These are phyloP conservation scores for Arabis alpina DNA, from an alignment of 345 rosid genomes.

Conservation along the genomic window DNA sequence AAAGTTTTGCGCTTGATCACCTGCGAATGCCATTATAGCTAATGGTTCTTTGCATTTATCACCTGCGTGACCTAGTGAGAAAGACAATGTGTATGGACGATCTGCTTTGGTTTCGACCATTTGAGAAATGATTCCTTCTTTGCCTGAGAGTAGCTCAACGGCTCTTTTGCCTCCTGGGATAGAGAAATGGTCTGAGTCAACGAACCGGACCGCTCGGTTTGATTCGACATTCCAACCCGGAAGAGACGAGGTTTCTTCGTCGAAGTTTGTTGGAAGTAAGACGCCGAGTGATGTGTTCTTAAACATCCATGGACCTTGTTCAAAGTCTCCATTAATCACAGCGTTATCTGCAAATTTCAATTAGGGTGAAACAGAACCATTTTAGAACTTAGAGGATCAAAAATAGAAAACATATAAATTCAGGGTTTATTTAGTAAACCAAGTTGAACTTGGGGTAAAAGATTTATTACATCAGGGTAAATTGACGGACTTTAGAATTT, in stretches of 20 bases:
- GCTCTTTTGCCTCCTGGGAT: slow-evolving; percentile 92
- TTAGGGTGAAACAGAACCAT: background rate
- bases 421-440: background rate
- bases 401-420: background rate
- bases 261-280: slow-evolving; percentile 86
- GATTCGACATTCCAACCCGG: slow-evolving; percentile 98
- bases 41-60: slow-evolving; percentile 93
- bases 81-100: slow-evolving; percentile 60
- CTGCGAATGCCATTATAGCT: slow-evolving; percentile 91
- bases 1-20: slow-evolving; percentile 81
- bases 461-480: too few species aligned
- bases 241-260: slow-evolving; percentile 78
- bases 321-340: slow-evolving; percentile 81
- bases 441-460: too few species aligned
- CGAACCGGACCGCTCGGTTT: slow-evolving; percentile 83
- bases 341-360: slow-evolving; percentile 63
- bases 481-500: background rate
- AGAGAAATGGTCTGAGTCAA: slow-evolving; percentile 80
- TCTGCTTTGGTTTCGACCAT: slow-evolving; percentile 79
- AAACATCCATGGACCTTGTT: slow-evolving; percentile 97
- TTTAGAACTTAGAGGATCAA: background rate
- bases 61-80: slow-evolving; percentile 79
- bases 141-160: slow-evolving; percentile 83
- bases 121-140: slow-evolving; percentile 95
- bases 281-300: slow-evolving; percentile 86